Conservation (phyloP, 129 eudicot genomes). For the Chrysanthemum makinoi region DNA sequence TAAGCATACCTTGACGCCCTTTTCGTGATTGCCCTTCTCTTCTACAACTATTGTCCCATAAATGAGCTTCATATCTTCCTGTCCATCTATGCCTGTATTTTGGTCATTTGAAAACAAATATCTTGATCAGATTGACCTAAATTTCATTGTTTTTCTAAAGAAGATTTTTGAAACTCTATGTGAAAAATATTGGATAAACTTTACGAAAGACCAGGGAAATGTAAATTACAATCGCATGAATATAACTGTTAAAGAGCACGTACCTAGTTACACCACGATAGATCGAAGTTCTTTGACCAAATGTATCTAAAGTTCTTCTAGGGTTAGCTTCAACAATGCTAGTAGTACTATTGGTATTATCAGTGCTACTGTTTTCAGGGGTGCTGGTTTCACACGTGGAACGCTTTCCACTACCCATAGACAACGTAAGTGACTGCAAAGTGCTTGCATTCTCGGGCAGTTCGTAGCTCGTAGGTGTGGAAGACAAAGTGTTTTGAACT, state of each 20-base stretch:
- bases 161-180: conserved; percentile 4
- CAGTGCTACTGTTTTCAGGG: conserved; percentile 45
- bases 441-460: conserved; percentile 68
- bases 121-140: neutral
- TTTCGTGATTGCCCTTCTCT: conserved; percentile 99
- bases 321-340: conserved; percentile 80
- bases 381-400: conserved; percentile 63
- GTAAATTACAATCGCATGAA: neutral
- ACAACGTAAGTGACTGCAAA: conserved; percentile 82
- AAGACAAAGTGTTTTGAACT: conserved; percentile 47
- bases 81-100: conserved; percentile 95
- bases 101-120: neutral
- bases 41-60: conserved; percentile 98
- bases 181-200: too few species aligned
- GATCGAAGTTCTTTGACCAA: conserved; percentile 95
- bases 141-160: neutral
- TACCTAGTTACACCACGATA: conserved; percentile 98
- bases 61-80: conserved; percentile 98
- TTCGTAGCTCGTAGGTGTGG: conserved; percentile 42
- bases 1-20: conserved; percentile 87
- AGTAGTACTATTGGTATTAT: conserved; percentile 30
- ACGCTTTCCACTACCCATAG: conserved; percentile 93
- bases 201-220: neutral
- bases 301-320: conserved; percentile 88
- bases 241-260: neutral